Evolutionary conservation across 75 land plant genomes (phyloP), one percentile per base, ranked within the genome.

Genomic region (Cunninghamia lanceolata): DNA sequence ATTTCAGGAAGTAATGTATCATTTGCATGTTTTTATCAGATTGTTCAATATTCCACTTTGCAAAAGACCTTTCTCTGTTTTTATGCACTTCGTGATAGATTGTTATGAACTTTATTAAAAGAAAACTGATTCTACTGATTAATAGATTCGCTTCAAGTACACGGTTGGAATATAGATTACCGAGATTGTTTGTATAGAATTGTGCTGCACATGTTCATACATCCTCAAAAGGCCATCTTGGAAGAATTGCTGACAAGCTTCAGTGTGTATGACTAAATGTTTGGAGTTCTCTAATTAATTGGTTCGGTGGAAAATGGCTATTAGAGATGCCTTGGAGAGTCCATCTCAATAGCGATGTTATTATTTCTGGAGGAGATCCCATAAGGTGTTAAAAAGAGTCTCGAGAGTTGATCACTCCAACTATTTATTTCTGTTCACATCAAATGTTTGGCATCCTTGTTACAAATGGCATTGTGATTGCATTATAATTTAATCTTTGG

Each of bases 1-100:
- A 80, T 80, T 80, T 80, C 40, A 80, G 82, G 14, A 45, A 80
- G 32, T 79, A 79, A 42, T 79, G 47, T 28, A 80, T 80, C 32
- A 43, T 10, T 80, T 80, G 82, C 25, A 80, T 80, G 53, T 50
- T 13, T 43, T 25, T n/a, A 28, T 80, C 30, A 25, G 43, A 38
- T 40, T 38, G 25, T 77, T 77, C 17, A 28, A 25, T 63, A 25
- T 63, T 63, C 68, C 42, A 39, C 21, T 77, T 38, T 34, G 19
- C 7, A 19, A 6, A 39, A 34, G 25, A 39, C 21, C 43, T 40
- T 21, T 21, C 8, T 17, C 9, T 39, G 40, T 36, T 36, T 6
- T 39, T 76, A 36, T 76, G 9, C 35, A 19, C 21, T 0, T 36
- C 28, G 9, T 19, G 21, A n/a, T 38, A 38, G 15, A 25, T 7